Evolutionary conservation across 306 rosid species (phyloP), one percentile per base, ranked within the genome.

Genomic region (Vigna mungo): DNA sequence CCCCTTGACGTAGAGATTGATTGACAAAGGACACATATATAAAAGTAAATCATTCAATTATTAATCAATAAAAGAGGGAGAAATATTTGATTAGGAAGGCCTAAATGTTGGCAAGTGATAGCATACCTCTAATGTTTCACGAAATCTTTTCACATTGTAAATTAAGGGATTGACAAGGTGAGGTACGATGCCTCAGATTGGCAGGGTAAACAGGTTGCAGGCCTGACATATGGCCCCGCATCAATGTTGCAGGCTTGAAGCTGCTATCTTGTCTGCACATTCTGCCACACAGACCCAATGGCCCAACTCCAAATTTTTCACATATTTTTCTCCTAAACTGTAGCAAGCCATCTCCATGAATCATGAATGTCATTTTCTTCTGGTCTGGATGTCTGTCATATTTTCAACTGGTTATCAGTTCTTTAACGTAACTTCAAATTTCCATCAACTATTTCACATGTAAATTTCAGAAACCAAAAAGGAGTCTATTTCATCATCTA

Each of bases 151-250:
- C 17, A 72, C 60, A 61, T 64, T 55, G 65, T 21, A 14, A 71
- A 58, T 9, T 49, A 68, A 39, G 27, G 55, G 20, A 16, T 74
- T 83, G 83, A 74, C 80, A 78, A 56, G 49, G 65, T 65, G 76
- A 34, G 66, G 72, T 72, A 58, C 21, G 49, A 21, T 77, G 77
- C 32, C 62, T 75, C 48, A 68, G 25, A 25, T 1, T 68, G 62
- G 72, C 80, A 64, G 69, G 81, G 74, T 55, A 72, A 82, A 71
- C 17, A 67, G 46, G 84, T 74, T 61, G 49, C 74, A 68, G 74
- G 79, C 83, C 55, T 74, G 86, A 79, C 81, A 83, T 32, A 83
- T 68, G 86, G 83, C 58, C 86, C 83, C 81, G 21, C 81, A 20
- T n/a, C 69, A 60, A 68, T 74, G 74, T 62, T 74, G 64, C 74